Base-by-base conservation (phyloP, 441 rosid genomes). In the Arabidopsis lyrata region DNA sequence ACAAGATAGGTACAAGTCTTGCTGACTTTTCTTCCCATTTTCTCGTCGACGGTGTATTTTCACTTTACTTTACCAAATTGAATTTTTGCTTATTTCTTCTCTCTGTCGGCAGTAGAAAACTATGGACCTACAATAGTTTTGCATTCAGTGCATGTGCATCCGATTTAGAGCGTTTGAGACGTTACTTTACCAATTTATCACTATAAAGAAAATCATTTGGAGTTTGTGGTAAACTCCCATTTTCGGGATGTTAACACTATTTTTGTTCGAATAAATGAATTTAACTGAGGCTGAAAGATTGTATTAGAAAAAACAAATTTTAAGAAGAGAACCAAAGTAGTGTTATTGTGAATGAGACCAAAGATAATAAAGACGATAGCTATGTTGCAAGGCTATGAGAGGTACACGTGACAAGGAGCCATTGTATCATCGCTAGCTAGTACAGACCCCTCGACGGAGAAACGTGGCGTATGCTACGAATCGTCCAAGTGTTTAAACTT, bases 61-160 rank as follows among this genome's bases (percentile, higher is more conserved):
- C 39, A 42, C 49, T 59, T 18, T n/a, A 32, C 36, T 62, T 50
- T 50, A 58, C 68, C 31, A 60, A 39, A 50, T 29, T 49, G 44
- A 57, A 47, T 67, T 15, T 31, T 32, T 20, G 48, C 42, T 20
- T 59, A 14, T 70, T 20, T 56, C 45, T 20, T 56, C 45, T 27
- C 64, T 1, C 20, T 75, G 78, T 75, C 78, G 78, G 78, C 48
- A 61, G 57, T 68, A 44, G 63, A 60, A 67, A 67, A 27, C 12
- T n/a, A 27, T 32, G 67, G 73, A 39, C 78, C 72, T 66, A 49
- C 68, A 56, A 32, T 49, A 31, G 49, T 29, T 66, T 58, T 38
- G 61, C 67, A 57, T 58, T 74, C 44, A 66, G 24, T 66, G 72
- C 59, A 66, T 74, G 24, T 66, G 72, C 59, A 66, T 74, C 72